Conservation (phyloP, 225 moss, liverwort and hornwort genomes). For the Sphagnum tenellum region DNA sequence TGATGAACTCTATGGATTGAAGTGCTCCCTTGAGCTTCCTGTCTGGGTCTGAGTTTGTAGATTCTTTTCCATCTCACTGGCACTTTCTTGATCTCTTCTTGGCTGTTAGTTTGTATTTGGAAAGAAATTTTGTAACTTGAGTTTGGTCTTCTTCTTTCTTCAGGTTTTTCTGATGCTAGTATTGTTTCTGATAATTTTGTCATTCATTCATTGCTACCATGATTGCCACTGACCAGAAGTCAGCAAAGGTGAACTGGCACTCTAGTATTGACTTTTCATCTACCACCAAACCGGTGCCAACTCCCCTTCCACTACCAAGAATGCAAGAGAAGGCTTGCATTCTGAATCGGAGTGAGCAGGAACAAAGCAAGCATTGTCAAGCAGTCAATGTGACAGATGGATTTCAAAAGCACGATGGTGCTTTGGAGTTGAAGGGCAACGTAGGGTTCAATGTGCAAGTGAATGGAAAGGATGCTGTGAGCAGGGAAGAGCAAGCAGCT, state of each 20-base stretch:
- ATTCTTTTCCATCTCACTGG: too few relatives aligned
- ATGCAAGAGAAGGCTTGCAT: conserved; percentile 21
- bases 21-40: too few relatives aligned
- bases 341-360: conserved; percentile 31
- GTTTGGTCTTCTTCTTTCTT: too few relatives aligned
- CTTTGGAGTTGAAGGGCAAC: conserved; percentile 8
- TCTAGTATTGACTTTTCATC: conserved; percentile 24
- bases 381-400: conserved; percentile 12
- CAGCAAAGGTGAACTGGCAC: conserved; percentile 16
- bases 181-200: too few relatives aligned
- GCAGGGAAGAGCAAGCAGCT: conserved; percentile 42
- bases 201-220: conserved; percentile 3
- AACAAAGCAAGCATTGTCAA: conserved; percentile 27
- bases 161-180: too few relatives aligned
- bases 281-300: conserved; percentile 36
- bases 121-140: too few relatives aligned
- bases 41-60: too few relatives aligned
- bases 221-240: conserved; percentile 7
- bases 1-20: too few relatives aligned
- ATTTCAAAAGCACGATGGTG: conserved; percentile 9
- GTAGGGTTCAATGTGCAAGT: not conserved
- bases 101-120: too few relatives aligned
- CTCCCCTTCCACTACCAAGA: conserved; percentile 36
- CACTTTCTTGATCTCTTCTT: too few relatives aligned
- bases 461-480: conserved; percentile 27